These are phyloP conservation scores for Rasamsonia emersonii DNA, from an alignment of 2,329 filamentous ascomycete genomes.

Conservation along the genomic window DNA sequence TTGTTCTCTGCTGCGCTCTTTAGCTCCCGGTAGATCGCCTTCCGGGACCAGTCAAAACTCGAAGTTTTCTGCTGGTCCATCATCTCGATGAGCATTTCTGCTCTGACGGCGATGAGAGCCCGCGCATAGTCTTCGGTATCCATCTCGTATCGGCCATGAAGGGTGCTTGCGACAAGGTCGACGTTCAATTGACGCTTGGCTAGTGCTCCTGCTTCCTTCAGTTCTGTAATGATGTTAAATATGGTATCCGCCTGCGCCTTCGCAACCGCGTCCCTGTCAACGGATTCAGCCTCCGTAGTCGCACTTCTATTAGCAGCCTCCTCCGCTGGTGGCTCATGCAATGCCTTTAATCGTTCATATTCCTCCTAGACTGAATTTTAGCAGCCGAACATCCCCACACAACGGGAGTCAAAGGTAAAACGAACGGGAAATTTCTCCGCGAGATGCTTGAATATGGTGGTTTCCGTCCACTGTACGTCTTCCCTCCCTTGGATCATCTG, in stretches of 20 bases:
- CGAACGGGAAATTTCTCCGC: constrained; percentile 34
- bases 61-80: constrained; percentile 30
- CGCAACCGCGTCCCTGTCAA: constrained; percentile 18
- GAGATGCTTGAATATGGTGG: constrained; percentile 36
- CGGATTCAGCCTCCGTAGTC: constrained; percentile 15
- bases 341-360: constrained; percentile 22
- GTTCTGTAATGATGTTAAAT: constrained; percentile 28
- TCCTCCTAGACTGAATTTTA: constrained; percentile 19
- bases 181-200: constrained; percentile 33
- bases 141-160: constrained; percentile 27
- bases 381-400: background rate
- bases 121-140: constrained; percentile 26
- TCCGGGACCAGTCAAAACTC: constrained; percentile 32
- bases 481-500: constrained; percentile 40
- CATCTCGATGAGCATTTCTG: constrained; percentile 22
- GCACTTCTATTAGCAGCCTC: constrained; percentile 12
- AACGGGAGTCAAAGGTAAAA: background rate
- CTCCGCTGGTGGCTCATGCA: constrained; percentile 15
- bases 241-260: constrained; percentile 29
- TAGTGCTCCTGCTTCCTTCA: constrained; percentile 32
- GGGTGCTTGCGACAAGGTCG: constrained; percentile 21
- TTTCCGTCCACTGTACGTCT: constrained; percentile 36
- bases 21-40: constrained; percentile 33
- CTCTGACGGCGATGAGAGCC: constrained; percentile 27
- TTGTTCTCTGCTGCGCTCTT: constrained; percentile 24